Percentiles rank a stretch among this genome's conserved stretches.
Conservation (phyloP, 371 early-diverging fungal species). For the Fennellomyces sp. region DNA sequence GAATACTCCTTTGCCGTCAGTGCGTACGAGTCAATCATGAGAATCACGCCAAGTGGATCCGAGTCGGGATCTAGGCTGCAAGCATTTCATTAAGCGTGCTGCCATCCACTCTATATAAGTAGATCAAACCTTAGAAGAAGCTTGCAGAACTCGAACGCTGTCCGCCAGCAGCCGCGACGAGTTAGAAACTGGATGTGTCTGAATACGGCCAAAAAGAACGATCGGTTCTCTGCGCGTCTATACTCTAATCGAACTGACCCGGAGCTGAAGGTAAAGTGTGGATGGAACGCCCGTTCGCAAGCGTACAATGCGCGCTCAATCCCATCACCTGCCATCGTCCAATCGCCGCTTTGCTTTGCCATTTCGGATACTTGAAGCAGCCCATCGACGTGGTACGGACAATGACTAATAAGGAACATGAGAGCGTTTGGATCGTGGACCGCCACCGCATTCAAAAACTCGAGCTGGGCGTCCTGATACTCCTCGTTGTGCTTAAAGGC, state of each 20-base stretch:
- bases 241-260: conserved; percentile 76
- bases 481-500: conserved; percentile 67
- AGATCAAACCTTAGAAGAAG: conserved; percentile 54
- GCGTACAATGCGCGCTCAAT: conserved; percentile 85
- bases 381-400: conserved; percentile 89
- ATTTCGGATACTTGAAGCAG: conserved; percentile 86
- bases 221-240: conserved; percentile 74
- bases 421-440: conserved; percentile 81
- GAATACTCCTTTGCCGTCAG: conserved; percentile 75
- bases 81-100: background rate
- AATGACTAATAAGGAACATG: conserved; percentile 61
- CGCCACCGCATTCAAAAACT: conserved; percentile 73
- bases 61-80: conserved; percentile 70
- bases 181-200: conserved; percentile 83
- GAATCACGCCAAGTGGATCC: conserved; percentile 78
- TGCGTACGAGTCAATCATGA: conserved; percentile 85
- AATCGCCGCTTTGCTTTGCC: conserved; percentile 81
- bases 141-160: conserved; percentile 88
- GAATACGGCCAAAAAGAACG: conserved; percentile 83
- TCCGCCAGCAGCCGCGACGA: conserved; percentile 93
- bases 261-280: conserved; percentile 72
- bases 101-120: too few species aligned
- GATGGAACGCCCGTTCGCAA: conserved; percentile 84
- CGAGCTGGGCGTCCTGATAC: conserved; percentile 75
- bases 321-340: conserved; percentile 74